Conservation (phyloP, 306 rosid species). For the Vachellia pachyceras region DNA sequence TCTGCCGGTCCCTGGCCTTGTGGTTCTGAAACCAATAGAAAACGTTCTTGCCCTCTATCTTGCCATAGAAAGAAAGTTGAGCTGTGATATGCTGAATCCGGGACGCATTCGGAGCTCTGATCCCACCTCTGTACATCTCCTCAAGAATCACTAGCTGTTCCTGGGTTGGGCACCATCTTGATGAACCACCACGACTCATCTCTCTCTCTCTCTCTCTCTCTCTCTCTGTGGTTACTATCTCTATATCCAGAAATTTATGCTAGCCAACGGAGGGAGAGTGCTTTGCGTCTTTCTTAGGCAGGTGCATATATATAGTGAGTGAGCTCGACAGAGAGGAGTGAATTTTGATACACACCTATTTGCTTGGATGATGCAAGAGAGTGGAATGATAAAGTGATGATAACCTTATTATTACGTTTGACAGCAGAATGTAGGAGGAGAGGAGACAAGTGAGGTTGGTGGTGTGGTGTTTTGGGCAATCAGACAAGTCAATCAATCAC, state of each 20-base stretch:
- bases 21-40: too few relatives aligned
- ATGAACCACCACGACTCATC: background rate
- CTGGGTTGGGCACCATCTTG: too few relatives aligned
- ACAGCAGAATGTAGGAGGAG: background rate
- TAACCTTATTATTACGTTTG: conserved; percentile 6
- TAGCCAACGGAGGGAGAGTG: background rate
- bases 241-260: background rate
- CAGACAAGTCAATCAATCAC: conserved; percentile 1
- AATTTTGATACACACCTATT: too few relatives aligned
- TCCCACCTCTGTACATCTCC: too few relatives aligned
- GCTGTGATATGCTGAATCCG: too few relatives aligned
- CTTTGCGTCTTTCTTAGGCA: background rate
- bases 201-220: background rate
- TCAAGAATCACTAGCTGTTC: too few relatives aligned
- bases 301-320: background rate
- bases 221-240: background rate
- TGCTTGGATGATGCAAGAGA: background rate
- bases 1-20: too few relatives aligned
- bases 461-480: background rate
- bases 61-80: too few relatives aligned
- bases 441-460: background rate
- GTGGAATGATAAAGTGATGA: conserved; percentile 6
- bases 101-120: too few relatives aligned
- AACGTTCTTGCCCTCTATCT: too few relatives aligned
- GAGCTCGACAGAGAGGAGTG: background rate